Evolutionary conservation across 768 basidiomycete genomes (phyloP).

Genomic region (Pleurotus ostreatus): DNA sequence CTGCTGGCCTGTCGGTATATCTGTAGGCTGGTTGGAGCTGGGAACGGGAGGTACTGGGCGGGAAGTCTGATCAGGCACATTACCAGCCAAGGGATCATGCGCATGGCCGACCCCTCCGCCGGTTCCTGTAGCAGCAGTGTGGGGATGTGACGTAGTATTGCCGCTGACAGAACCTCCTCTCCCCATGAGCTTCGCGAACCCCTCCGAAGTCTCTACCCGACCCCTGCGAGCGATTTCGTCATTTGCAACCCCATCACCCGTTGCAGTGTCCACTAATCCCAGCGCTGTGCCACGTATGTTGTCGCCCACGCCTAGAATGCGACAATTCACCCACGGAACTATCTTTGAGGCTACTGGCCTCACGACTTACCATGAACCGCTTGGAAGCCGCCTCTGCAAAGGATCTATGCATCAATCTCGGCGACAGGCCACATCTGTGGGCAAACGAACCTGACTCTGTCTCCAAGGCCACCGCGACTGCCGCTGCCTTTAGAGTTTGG

Average conservation of each 20-base stretch:
- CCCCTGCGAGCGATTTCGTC: slow-evolving; percentile 1
- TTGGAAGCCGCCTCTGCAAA: neutral
- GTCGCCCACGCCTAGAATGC: neutral
- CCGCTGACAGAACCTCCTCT: neutral
- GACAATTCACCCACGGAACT: too few relatives aligned
- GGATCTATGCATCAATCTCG: neutral
- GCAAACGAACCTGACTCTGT: neutral
- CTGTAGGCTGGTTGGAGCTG: too few relatives aligned
- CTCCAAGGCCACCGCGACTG: neutral
- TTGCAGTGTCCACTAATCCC: neutral
- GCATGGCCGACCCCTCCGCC: neutral
- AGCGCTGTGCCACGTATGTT: slow-evolving; percentile 4
- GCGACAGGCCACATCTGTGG: neutral
- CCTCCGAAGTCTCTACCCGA: neutral
- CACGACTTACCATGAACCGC: neutral
- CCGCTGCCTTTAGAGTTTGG: neutral
- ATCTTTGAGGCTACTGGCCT: too few relatives aligned
- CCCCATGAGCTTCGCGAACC: neutral
- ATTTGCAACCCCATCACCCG: neutral
- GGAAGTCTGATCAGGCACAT: too few relatives aligned
- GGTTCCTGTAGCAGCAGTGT: neutral
- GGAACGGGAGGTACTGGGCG: too few relatives aligned
- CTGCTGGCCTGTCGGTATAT: too few relatives aligned
- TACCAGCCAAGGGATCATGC: too few relatives aligned
- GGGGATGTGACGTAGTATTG: neutral